Conservation (phyloP, 805 yeast species). For the Starmera dryadoides region DNA sequence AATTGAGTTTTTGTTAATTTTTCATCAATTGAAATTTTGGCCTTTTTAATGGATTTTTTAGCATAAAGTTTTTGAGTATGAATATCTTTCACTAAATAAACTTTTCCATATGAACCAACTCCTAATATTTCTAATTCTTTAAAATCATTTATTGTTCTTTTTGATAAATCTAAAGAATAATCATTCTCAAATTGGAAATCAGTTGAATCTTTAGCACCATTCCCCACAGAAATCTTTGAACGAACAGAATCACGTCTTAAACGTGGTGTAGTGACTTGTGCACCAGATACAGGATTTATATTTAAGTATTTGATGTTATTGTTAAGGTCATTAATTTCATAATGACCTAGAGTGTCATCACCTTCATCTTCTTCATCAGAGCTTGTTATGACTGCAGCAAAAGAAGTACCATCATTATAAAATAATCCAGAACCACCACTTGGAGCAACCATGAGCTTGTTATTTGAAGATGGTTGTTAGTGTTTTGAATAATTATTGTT, state of each 20-base stretch:
- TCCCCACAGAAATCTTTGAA: conserved; percentile 11
- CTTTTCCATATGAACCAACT: conserved; percentile 84
- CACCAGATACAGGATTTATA: too few species aligned
- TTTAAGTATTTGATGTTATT: neutral
- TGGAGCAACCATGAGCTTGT: neutral
- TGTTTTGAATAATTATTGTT: too few species aligned
- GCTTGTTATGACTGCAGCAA: neutral
- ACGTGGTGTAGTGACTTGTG: neutral
- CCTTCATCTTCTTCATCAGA: neutral
- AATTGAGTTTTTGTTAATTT: conserved; percentile 62
- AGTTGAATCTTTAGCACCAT: conserved; percentile 8
- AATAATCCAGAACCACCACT: neutral
- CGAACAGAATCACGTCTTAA: conserved; percentile 9
- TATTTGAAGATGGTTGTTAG: too few species aligned
- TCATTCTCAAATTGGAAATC: conserved; percentile 7
- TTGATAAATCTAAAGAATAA: conserved; percentile 7
- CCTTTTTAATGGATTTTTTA: conserved; percentile 79
- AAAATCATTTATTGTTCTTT: conserved; percentile 42
- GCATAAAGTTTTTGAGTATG: conserved; percentile 63
- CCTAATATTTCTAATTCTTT: conserved; percentile 70
- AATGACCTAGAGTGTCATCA: neutral
- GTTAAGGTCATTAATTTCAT: too few species aligned
- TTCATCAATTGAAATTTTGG: conserved; percentile 53
- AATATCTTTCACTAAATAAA: conserved; percentile 64
- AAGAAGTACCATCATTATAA: neutral